Conservation (phyloP, 1,139 yeast species). For the Blastobotrys buckinghamii region DNA sequence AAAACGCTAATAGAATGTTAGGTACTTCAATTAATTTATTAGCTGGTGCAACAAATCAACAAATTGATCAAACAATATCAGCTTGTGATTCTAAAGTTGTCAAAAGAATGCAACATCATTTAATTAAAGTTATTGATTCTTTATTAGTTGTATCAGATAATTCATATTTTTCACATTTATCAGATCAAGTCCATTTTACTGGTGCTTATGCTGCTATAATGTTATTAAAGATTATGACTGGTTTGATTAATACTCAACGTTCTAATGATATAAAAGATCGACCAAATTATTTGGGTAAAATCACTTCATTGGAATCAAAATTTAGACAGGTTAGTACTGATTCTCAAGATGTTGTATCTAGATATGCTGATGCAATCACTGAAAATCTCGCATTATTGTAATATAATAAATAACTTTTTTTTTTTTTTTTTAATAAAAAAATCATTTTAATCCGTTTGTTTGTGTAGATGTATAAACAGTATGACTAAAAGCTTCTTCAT, state of each 20-base stretch:
- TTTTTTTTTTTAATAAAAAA: neutral
- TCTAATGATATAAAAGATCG: slow-evolving; percentile 12
- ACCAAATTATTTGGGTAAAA: slow-evolving; percentile 10
- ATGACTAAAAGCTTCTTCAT: slow-evolving; percentile 32
- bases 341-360: slow-evolving; percentile 21
- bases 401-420: neutral
- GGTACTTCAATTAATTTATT: slow-evolving; percentile 11
- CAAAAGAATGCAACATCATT: slow-evolving; percentile 31
- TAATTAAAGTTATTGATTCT: slow-evolving; percentile 41
- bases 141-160: slow-evolving; percentile 46
- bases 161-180: slow-evolving; percentile 59
- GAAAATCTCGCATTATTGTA: slow-evolving; percentile 11
- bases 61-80: slow-evolving; percentile 18
- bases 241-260: slow-evolving; percentile 13
- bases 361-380: slow-evolving; percentile 22
- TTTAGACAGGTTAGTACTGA: slow-evolving; percentile 21
- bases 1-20: slow-evolving; percentile 12
- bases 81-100: slow-evolving; percentile 19
- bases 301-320: slow-evolving; percentile 12
- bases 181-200: slow-evolving; percentile 61
- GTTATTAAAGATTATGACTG: slow-evolving; percentile 33
- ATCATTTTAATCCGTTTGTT: too few species aligned
- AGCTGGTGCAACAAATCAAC: slow-evolving; percentile 8
- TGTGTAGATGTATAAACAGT: slow-evolving; percentile 16
- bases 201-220: slow-evolving; percentile 48